Conservation (phyloP, 2,329 filamentous ascomycete species). For the Tolypocladium endophyticum region DNA sequence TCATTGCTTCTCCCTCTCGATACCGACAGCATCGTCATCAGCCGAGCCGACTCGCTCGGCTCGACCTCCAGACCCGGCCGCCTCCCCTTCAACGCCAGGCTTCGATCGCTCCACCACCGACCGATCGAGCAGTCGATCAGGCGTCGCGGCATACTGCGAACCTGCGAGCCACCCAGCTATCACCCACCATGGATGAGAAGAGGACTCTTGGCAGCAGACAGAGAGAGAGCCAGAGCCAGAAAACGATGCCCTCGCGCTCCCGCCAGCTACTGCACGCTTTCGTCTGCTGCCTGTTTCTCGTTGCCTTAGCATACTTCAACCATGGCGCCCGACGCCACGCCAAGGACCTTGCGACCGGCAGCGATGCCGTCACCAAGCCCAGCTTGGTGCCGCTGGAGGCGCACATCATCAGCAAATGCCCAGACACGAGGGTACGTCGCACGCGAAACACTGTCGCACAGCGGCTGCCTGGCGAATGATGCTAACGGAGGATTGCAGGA, state of each 20-base stretch:
- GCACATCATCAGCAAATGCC: conserved; percentile 96
- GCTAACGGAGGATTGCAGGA: conserved; percentile 30
- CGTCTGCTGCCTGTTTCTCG: conserved; percentile 11
- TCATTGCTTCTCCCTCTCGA: not conserved
- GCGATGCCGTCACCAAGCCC: conserved; percentile 5
- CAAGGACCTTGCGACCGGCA: not conserved
- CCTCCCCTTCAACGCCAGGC: not conserved
- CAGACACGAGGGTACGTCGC: conserved; percentile 58
- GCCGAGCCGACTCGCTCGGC: not conserved
- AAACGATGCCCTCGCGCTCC: conserved; percentile 8
- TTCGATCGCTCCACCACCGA: not conserved
- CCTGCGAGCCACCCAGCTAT: too few species aligned
- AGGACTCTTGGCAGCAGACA: conserved; percentile 4
- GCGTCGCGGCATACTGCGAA: not conserved
- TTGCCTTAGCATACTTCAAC: conserved; percentile 11
- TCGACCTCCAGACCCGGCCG: not conserved
- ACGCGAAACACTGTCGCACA: not conserved
- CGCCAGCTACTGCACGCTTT: conserved; percentile 14
- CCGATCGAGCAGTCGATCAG: not conserved
- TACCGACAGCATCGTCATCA: not conserved
- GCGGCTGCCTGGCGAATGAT: not conserved
- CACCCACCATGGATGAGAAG: conserved; percentile 21
- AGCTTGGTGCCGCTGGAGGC: conserved; percentile 68
- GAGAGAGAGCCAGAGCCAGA: not conserved
- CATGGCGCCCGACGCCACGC: not conserved